Evolutionary conservation across 2,329 filamentous ascomycete genomes (phyloP), one percentile per base, ranked within the genome.

Genomic region (Samsoniella hepiali): DNA sequence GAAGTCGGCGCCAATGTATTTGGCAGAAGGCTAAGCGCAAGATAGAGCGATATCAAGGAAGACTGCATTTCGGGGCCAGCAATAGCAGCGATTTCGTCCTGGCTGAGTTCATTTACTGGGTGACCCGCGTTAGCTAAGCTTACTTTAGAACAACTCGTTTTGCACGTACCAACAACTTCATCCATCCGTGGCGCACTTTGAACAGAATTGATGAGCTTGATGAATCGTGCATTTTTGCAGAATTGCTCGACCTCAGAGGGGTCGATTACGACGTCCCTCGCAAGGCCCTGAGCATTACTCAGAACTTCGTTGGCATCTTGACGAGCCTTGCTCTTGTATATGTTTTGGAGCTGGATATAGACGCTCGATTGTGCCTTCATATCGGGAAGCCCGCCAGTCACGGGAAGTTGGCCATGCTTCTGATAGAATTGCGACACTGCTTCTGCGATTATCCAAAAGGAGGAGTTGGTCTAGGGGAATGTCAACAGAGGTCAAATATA

Each of bases 331-430:
- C 81, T 77, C 77, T 96, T 97, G 84, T 98, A 99, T 65, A 98
- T 86, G 69, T 91, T 94, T 74, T 98, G 95, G 13, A 99, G 83
- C 70, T 88, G 83, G 68, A 99, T 89, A 78, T 99, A 99, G 66
- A 96, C 90, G 63, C 83, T 86, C 3, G 93, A 97, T 72, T 94
- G 86, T 3, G 95, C 93, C 79, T 99, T 99, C 95, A 99, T 99
- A 74, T 99, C 95, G 1, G 96, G 95, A 1, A 99, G 81, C 3
- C 89, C 88, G 13, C 95, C 96, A 0, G 93, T 89, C 0, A 99
- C 81, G 17, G 95, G 95, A 5, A 99, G 82, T 34, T 88, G 83
- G 8, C 82, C 78, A 72, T 97, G 87, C 62, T 86, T 86, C 10
- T 84, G 75, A 74, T 94, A 88, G 75, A 99, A 99, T 27, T 83